These are phyloP conservation scores for Plantago major DNA, from an alignment of 257 asterid genomes.

Conservation along the genomic window DNA sequence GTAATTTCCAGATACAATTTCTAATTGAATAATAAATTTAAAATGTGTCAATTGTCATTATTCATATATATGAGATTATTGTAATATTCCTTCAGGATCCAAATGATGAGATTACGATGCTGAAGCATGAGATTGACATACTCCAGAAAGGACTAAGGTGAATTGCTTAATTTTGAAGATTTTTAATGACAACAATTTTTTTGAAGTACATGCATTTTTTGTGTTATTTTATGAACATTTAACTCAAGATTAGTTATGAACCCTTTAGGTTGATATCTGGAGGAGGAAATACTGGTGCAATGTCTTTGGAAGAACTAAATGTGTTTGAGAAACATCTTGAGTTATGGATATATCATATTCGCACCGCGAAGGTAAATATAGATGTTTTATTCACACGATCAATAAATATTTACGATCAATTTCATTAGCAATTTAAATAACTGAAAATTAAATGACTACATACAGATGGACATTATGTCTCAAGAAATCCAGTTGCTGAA, in stretches of 20 bases:
- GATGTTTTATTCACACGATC: neutral
- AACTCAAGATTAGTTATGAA: neutral
- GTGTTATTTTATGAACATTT: neutral
- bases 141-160: conserved; percentile 86
- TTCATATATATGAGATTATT: too few relatives aligned
- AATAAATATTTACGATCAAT: too few relatives aligned
- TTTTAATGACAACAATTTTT: neutral
- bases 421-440: neutral
- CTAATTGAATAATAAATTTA: neutral
- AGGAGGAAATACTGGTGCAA: conserved; percentile 62
- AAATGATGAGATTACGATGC: conserved; percentile 64
- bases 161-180: neutral
- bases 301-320: conserved; percentile 56
- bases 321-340: conserved; percentile 78
- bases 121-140: conserved; percentile 77
- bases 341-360: conserved; percentile 65
- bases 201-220: neutral
- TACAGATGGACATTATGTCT: conserved; percentile 79
- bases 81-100: conserved; percentile 43
- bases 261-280: conserved; percentile 58
- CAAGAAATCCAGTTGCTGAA: conserved; percentile 81
- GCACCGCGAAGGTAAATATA: conserved; percentile 67
- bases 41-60: neutral
- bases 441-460: neutral
- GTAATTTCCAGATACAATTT: neutral